A percentile compares a stretch with the other conserved stretches of the same genome.
Evolutionary conservation across 345 rosid species (phyloP).

Genomic region (Toxicodendron radicans): DNA sequence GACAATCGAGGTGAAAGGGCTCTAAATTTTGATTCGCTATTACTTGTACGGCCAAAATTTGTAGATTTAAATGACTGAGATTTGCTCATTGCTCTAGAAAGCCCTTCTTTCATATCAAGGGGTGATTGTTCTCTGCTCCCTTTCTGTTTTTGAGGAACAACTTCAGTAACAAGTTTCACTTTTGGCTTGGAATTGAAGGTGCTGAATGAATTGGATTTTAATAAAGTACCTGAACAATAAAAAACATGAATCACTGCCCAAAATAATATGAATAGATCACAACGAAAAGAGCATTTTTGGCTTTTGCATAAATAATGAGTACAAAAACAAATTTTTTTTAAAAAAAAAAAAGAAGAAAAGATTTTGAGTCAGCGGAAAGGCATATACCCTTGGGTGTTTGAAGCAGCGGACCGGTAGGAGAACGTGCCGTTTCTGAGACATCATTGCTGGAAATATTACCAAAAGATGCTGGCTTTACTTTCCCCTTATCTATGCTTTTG

Average conservation of each 20-base stretch:
- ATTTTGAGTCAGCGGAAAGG: conserved; percentile 3
- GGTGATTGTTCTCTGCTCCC: conserved; percentile 43
- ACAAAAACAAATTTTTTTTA: too few species aligned
- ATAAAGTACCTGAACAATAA: conserved; percentile 55
- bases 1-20: conserved; percentile 46
- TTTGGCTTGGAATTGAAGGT: conserved; percentile 54
- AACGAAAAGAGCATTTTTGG: not conserved
- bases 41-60: conserved; percentile 44
- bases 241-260: not conserved
- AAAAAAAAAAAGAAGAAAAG: too few species aligned
- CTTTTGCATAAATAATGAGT: not conserved
- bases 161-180: conserved; percentile 67
- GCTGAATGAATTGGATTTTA: conserved; percentile 80
- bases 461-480: conserved; percentile 50
- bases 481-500: conserved; percentile 61
- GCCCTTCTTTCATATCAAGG: conserved; percentile 54
- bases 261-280: not conserved
- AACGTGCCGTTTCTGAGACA: conserved; percentile 39
- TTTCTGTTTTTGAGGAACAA: conserved; percentile 56
- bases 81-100: conserved; percentile 55
- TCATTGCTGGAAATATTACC: conserved; percentile 41
- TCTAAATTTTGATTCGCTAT: conserved; percentile 60
- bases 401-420: conserved; percentile 45
- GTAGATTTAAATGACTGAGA: conserved; percentile 66
- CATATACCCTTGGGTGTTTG: conserved; percentile 58